Evolutionary conservation across 768 basidiomycete genomes (phyloP).

Genomic region (Rubroboletus pulcherrimus): DNA sequence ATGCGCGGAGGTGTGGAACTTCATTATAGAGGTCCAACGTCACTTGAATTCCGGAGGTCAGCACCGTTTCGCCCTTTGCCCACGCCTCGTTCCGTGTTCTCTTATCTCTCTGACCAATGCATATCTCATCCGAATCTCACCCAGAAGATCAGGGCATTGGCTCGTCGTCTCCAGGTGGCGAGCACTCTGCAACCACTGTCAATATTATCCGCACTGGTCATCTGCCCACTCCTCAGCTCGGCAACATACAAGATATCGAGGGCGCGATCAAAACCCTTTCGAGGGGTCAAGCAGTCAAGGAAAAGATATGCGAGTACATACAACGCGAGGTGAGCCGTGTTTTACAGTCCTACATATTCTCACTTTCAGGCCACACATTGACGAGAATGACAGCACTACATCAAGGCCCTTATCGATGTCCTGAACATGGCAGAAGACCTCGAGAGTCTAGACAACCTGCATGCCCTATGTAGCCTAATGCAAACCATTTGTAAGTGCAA

Average conservation of each 20-base stretch:
- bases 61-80: slow-evolving; percentile 29
- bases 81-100: slow-evolving; percentile 5
- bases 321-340: slow-evolving; percentile 65
- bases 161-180: slow-evolving; percentile 64
- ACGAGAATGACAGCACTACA: slow-evolving; percentile 61
- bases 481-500: slow-evolving; percentile 80
- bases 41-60: slow-evolving; percentile 68
- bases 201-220: slow-evolving; percentile 68
- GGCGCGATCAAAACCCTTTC: slow-evolving; percentile 70
- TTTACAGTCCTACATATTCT: not conserved
- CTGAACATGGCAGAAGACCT: slow-evolving; percentile 89
- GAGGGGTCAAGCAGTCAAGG: slow-evolving; percentile 69
- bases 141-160: slow-evolving; percentile 46
- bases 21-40: slow-evolving; percentile 87
- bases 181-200: slow-evolving; percentile 55
- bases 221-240: slow-evolving; percentile 71
- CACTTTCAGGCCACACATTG: not conserved
- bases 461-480: slow-evolving; percentile 88
- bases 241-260: slow-evolving; percentile 78
- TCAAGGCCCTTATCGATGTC: slow-evolving; percentile 81
- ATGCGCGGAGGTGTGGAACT: slow-evolving; percentile 96
- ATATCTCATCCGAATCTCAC: slow-evolving; percentile 12
- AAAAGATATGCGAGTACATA: slow-evolving; percentile 87
- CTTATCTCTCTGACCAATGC: slow-evolving; percentile 15
- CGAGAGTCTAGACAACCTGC: slow-evolving; percentile 86